Evolutionary conservation across 192 early-diverging fungal genomes (phyloP), one percentile per base, ranked within the genome.

Genomic region (Blastocladiella britannica): DNA sequence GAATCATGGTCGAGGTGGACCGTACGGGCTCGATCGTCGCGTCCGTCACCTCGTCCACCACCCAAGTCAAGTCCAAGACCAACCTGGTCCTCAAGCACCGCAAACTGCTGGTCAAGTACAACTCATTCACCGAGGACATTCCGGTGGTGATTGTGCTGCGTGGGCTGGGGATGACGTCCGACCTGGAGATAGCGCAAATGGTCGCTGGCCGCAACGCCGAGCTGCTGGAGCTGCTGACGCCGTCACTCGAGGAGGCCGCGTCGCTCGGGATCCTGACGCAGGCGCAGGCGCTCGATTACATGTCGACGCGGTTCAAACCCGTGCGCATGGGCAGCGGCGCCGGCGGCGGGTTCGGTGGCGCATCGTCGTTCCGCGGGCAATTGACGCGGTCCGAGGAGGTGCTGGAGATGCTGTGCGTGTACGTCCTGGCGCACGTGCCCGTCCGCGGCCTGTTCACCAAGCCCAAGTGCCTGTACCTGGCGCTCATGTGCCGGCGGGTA

Each of bases 1-100:
- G 93, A 67, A 97, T 97, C 59, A 90, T 97, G 65, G 85, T 95
- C 20, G 87, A 93, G 54, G 71, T 70, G 4, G 91, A 95, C 65
- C 72, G 80, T 25, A 88, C 80, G 60, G 86, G 84, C 4, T 67
- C 70, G 53, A 85, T 95, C 52, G 73, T 76, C 31, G 91, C 93
- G 7, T 80, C 73, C 63, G 93, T 94, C 25, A 85, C 83, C 29
- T 84, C 74, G 76, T 80, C 79, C 30, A 98, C 95, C 20, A 83
- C 87, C 61, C 91, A 96, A 62, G 83, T 82, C 67, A 95, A 93
- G 70, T 84, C 83, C 56, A 96, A 93, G 62, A 89, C 95, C 4
- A 79, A 84, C 59, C 84, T 98, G 56, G 70, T 74, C 29, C 60
- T 71, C 6, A 76, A 75, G 55, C 71, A 73, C 31, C 76, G 73